Evolutionary conservation across 352 stramenopile species (phyloP).

Genomic region (Globisporangium abappressorium): DNA sequence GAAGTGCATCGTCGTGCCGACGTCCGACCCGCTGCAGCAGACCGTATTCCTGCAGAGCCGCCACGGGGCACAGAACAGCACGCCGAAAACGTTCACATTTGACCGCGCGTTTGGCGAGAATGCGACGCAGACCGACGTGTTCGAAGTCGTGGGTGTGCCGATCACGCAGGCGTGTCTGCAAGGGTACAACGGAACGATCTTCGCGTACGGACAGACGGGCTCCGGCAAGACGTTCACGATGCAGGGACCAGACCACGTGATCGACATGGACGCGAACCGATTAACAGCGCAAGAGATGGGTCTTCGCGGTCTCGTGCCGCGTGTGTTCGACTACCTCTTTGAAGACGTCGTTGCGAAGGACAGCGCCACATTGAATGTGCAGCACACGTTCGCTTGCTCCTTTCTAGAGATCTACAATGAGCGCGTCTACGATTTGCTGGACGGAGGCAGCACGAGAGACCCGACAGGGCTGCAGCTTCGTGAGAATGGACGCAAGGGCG

Average conservation of each 20-base stretch:
- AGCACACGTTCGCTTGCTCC: constrained; percentile 77
- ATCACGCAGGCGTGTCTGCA: constrained; percentile 77
- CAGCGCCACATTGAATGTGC: constrained; percentile 25
- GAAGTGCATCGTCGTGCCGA: constrained; percentile 62
- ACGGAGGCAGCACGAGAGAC: constrained; percentile 56
- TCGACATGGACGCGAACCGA: constrained; percentile 34
- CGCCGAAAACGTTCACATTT: constrained; percentile 84
- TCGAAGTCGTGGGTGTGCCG: constrained; percentile 81
- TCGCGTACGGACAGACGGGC: constrained; percentile 83
- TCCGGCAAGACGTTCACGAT: constrained; percentile 87
- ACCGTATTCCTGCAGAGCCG: constrained; percentile 62
- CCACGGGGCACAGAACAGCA: constrained; percentile 19
- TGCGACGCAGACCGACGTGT: constrained; percentile 90
- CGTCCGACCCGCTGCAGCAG: constrained; percentile 42
- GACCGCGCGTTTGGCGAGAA: constrained; percentile 90
- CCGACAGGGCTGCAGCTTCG: constrained; percentile 55
- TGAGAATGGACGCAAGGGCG: constrained; percentile 70
- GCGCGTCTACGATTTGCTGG: constrained; percentile 90
- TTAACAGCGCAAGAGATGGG: constrained; percentile 32
- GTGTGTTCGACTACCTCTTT: constrained; percentile 85
- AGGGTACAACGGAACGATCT: constrained; percentile 88
- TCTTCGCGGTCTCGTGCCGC: constrained; percentile 67
- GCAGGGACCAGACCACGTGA: constrained; percentile 73
- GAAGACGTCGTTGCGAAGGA: constrained; percentile 33
- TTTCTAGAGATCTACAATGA: constrained; percentile 97